Base-by-base conservation (phyloP, 352 stramenopile species). In the Pythium phragmiticola region DNA sequence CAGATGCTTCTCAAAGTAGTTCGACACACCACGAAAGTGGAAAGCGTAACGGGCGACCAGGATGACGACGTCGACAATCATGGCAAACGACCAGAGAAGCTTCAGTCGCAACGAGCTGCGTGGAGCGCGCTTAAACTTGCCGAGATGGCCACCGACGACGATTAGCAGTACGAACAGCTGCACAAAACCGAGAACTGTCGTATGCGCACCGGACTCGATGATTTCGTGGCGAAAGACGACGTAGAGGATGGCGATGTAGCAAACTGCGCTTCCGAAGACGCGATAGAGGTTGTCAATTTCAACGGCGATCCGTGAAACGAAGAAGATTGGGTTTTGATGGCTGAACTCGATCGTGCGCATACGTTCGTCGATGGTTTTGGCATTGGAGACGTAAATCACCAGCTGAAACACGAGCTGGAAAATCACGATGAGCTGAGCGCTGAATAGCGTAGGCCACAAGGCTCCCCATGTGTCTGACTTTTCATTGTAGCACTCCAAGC, bases 361-460 rank as follows among this genome's bases (percentile, higher is more conserved):
- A 0, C 82, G 78, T 54, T 92, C 78, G 19, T 91, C 70, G 41
- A 89, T 90, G 1, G 73, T 82, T 21, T 89, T 71, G 16, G 76
- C 85, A 41, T 90, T 93, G 0, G 77, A 70, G 14, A 90, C 79
- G 46, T 95, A 95, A 7, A 95, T 85, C 50, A 94, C 84, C 23
- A 95, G 74, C 67, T 95, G 87, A 45, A 93, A 90, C 11, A 95
- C 82, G 13, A 95, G 52, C 62, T 94, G 83, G 17, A 90, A 76
- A 33, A 95, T 94, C 50, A 95, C 91, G 9, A 92, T 56, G 28
- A 95, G 74, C 53, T 95, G 87, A 0, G 87, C 84, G 30, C 73
- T 90, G 62, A 94, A 95, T 0, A 95, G 64, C 2, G 87, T 92
- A 19, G 84, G 80, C 80, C 80, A 95, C 28, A 95, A 61, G 19